Evolutionary conservation across 257 asterid species (phyloP).

Genomic region (Petunia axillaris): DNA sequence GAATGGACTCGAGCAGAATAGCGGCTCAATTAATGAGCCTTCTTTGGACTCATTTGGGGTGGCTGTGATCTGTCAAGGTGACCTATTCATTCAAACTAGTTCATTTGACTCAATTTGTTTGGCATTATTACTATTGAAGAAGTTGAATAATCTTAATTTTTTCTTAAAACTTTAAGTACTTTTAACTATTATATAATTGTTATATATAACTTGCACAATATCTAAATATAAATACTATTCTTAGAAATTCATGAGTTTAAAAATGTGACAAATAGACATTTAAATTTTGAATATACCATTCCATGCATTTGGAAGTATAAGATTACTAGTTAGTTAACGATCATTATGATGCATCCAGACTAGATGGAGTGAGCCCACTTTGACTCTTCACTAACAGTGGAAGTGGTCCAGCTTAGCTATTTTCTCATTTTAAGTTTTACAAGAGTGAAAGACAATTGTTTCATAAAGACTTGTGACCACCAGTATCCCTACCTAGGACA

Average conservation of each 20-base stretch:
- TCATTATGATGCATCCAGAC: not conserved
- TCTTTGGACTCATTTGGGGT: not conserved
- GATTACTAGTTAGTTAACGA: not conserved
- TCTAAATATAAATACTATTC: no score
- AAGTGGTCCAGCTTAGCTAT: not conserved
- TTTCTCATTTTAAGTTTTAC: not conserved
- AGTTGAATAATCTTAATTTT: not conserved
- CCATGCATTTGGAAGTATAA: not conserved
- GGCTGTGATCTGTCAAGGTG: not conserved
- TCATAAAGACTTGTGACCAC: not conserved
- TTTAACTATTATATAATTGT: no score
- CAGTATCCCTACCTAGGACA: not conserved
- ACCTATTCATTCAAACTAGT: not conserved
- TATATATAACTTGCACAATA: not conserved
- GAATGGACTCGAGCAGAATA: not conserved
- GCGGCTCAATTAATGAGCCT: conserved; percentile 14
- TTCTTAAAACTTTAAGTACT: no score
- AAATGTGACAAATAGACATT: no score
- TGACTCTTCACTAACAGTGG: not conserved
- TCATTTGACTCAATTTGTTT: not conserved
- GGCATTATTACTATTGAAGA: not conserved
- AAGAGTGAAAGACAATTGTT: not conserved
- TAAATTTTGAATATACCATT: no score
- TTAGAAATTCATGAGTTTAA: no score
- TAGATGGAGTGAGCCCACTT: not conserved